Percentiles rank a stretch among this genome's conserved stretches.
These are phyloP conservation scores for Syncephalis plumigaleata DNA, from an alignment of 371 early-diverging fungal genomes.

Conservation along the genomic window DNA sequence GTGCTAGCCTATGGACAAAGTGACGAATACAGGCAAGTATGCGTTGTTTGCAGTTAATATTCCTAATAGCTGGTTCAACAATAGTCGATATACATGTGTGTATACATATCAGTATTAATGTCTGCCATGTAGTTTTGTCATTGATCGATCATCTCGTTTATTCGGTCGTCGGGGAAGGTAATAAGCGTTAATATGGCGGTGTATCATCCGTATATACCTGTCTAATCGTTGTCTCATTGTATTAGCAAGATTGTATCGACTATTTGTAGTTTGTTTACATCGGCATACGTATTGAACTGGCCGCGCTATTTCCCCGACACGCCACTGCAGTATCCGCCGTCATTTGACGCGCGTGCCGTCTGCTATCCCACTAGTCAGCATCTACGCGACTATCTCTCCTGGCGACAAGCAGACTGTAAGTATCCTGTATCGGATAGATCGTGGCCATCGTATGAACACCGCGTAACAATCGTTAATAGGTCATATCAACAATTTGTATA, in stretches of 20 bases:
- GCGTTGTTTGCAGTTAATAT: too few relatives aligned
- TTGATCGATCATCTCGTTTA: conserved; percentile 39
- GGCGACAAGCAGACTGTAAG: conserved; percentile 90
- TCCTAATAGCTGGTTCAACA: neutral
- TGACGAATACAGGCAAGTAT: conserved; percentile 69
- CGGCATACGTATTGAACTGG: conserved; percentile 77
- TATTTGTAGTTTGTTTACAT: conserved; percentile 69
- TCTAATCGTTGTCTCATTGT: neutral
- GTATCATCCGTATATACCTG: too few relatives aligned
- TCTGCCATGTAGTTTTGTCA: conserved; percentile 39
- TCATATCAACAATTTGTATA: conserved; percentile 80
- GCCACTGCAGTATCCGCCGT: conserved; percentile 59
- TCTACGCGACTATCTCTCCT: conserved; percentile 78
- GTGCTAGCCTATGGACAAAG: conserved; percentile 81
- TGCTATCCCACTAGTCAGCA: conserved; percentile 65
- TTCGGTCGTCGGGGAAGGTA: conserved; percentile 65
- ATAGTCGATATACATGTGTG: too few relatives aligned
- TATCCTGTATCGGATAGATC: neutral
- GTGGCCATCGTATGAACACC: neutral
- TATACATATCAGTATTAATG: neutral
- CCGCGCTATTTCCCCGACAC: conserved; percentile 39
- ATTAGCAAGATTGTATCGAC: conserved; percentile 68
- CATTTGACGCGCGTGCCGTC: conserved; percentile 83
- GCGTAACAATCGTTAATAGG: conserved; percentile 15
- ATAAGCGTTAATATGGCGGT: too few relatives aligned